A percentile compares a stretch with the other conserved stretches of the same genome.
phyloP scores from a whole-genome alignment of 768 basidiomycete genomes.

The Udeniomyces megalosporus region DNA sequence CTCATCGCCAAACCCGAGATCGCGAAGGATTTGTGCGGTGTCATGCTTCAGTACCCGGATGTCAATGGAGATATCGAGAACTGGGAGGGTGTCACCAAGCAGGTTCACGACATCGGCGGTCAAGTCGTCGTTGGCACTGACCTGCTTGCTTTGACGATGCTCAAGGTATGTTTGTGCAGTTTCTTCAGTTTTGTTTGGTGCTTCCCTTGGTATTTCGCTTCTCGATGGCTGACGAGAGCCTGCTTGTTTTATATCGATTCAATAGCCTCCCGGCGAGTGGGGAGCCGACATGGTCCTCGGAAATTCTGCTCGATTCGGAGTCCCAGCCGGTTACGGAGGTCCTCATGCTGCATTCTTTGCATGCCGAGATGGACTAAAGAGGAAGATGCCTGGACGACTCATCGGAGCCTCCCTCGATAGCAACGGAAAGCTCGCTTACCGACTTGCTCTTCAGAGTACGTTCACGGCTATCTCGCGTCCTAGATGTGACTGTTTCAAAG shows the following conservation, averaged over 20 bases:
- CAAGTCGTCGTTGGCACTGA: slow-evolving; percentile 80
- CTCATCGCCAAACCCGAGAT: slow-evolving; percentile 23
- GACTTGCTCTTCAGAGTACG: slow-evolving; percentile 91
- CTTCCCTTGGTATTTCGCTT: background rate
- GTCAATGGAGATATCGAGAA: slow-evolving; percentile 69
- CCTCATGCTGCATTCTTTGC: slow-evolving; percentile 98
- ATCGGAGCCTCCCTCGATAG: slow-evolving; percentile 79
- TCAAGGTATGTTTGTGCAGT: slow-evolving; percentile 35
- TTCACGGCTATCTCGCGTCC: too few species aligned
- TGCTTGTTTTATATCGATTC: background rate
- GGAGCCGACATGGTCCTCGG: slow-evolving; percentile 91
- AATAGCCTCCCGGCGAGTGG: slow-evolving; percentile 82
- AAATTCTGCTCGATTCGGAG: slow-evolving; percentile 91
- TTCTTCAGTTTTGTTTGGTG: background rate
- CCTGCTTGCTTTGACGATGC: slow-evolving; percentile 74
- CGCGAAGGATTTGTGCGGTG: slow-evolving; percentile 54
- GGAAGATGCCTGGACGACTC: slow-evolving; percentile 96
- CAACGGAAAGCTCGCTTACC: slow-evolving; percentile 71
- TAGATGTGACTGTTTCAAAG: too few species aligned
- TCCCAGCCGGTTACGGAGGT: slow-evolving; percentile 91
- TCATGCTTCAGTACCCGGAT: slow-evolving; percentile 74
- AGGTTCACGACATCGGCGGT: slow-evolving; percentile 57
- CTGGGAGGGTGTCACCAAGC: slow-evolving; percentile 46
- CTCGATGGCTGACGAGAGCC: background rate
- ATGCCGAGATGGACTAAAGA: slow-evolving; percentile 73